These are phyloP conservation scores for Boletus barrowsii DNA, from an alignment of 768 basidiomycete genomes.

Conservation along the genomic window DNA sequence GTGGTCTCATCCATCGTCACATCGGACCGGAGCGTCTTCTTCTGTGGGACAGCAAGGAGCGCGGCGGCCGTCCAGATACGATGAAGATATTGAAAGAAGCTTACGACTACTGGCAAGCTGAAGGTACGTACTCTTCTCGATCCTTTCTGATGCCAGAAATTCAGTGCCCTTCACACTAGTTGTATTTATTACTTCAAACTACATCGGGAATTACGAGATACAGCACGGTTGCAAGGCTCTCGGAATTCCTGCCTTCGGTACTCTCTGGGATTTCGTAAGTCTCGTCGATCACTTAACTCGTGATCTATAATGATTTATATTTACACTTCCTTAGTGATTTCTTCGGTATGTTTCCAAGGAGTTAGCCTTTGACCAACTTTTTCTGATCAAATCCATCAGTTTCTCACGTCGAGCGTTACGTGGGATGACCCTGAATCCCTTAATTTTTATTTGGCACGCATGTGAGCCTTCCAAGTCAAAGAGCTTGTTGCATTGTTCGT, in stretches of 20 bases:
- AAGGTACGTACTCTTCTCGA: constrained; percentile 40
- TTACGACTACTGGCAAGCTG: constrained; percentile 67
- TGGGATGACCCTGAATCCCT: constrained; percentile 1
- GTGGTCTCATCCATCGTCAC: constrained; percentile 66
- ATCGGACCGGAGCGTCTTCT: constrained; percentile 70
- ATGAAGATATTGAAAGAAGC: constrained; percentile 74
- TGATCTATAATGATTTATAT: constrained; percentile 1
- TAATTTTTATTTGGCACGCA: constrained; percentile 1
- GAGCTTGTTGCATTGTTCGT: background rate
- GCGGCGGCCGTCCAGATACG: constrained; percentile 72
- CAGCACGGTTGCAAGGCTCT: constrained; percentile 74
- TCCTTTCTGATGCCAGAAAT: background rate
- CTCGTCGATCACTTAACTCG: constrained; percentile 1
- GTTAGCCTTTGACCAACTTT: background rate
- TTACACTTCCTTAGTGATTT: constrained; percentile 21
- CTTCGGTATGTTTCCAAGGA: background rate
- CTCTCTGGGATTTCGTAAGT: constrained; percentile 66
- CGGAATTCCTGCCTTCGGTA: constrained; percentile 66
- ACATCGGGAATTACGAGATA: constrained; percentile 72
- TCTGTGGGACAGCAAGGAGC: constrained; percentile 74
- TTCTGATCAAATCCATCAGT: background rate
- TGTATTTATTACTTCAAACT: constrained; percentile 85
- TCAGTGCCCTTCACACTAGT: constrained; percentile 36
- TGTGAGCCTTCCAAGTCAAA: background rate
- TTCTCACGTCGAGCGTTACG: constrained; percentile 5